Evolutionary conservation across 2,329 filamentous ascomycete species (phyloP).

Genomic region (Stagonosporopsis chrysanthemi): DNA sequence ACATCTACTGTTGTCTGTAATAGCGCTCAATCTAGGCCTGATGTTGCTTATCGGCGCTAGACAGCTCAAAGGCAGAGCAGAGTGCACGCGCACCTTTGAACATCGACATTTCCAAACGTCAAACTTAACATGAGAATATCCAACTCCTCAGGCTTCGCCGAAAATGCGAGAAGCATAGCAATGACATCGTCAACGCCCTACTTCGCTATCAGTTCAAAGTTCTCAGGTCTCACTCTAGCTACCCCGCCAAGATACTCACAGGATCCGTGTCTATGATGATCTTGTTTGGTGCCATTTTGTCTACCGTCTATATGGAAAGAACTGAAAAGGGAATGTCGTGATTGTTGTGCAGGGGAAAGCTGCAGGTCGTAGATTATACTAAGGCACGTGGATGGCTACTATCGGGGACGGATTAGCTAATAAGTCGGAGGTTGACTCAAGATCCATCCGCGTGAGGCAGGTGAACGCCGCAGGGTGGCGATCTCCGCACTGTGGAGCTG

Average conservation of each 20-base stretch:
- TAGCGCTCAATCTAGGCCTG: background rate
- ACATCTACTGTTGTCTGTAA: background rate
- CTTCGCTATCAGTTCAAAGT: background rate
- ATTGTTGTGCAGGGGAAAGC: conserved; percentile 11
- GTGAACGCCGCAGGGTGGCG: conserved; percentile 20
- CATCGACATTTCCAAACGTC: conserved; percentile 92
- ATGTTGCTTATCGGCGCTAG: background rate
- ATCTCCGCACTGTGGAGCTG: conserved; percentile 24
- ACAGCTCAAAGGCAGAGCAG: background rate
- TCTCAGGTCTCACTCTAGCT: background rate
- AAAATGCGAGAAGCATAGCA: conserved; percentile 85
- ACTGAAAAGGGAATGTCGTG: conserved; percentile 8
- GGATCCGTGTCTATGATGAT: conserved; percentile 98
- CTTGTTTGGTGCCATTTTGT: conserved; percentile 57
- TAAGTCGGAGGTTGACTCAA: conserved; percentile 22
- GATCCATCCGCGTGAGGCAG: conserved; percentile 27
- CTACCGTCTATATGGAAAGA: background rate
- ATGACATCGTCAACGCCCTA: conserved; percentile 88
- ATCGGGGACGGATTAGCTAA: conserved; percentile 34
- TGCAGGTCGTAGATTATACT: conserved; percentile 4
- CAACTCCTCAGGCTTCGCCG: conserved; percentile 81
- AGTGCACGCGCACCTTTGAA: conserved; percentile 69
- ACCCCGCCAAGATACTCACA: conserved; percentile 57
- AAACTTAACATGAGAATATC: conserved; percentile 86
- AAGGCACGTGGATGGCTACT: conserved; percentile 15